Evolutionary conservation across 768 basidiomycete genomes (phyloP).

Genomic region (Boletales sp.): DNA sequence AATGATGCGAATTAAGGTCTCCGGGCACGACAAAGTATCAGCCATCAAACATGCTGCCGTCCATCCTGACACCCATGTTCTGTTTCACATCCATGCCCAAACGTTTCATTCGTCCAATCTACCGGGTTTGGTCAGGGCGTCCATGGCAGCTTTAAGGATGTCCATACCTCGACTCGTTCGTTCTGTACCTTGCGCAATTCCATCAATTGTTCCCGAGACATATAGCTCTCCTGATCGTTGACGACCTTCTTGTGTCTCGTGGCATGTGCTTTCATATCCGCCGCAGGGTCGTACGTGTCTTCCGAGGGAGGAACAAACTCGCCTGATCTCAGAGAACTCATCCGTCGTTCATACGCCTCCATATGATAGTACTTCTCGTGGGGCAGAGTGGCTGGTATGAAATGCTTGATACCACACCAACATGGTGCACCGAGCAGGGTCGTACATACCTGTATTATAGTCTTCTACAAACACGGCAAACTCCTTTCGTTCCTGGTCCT

Average conservation of each 20-base stretch:
- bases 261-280: slow-evolving; percentile 76
- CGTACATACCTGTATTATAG: slow-evolving; percentile 65
- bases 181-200: slow-evolving; percentile 82
- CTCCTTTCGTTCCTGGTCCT: slow-evolving; percentile 83
- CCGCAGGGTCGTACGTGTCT: slow-evolving; percentile 76
- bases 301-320: slow-evolving; percentile 72
- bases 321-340: slow-evolving; percentile 81
- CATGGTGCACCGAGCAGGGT: background rate
- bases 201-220: slow-evolving; percentile 74
- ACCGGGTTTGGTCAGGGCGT: background rate
- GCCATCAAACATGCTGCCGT: slow-evolving; percentile 59
- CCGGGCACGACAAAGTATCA: slow-evolving; percentile 2
- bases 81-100: slow-evolving; percentile 87
- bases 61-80: slow-evolving; percentile 86
- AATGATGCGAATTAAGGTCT: background rate
- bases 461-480: slow-evolving; percentile 82
- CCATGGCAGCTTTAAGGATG: background rate
- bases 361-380: slow-evolving; percentile 96
- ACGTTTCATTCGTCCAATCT: slow-evolving; percentile 81
- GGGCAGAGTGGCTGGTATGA: slow-evolving; percentile 71
- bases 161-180: slow-evolving; percentile 72
- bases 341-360: slow-evolving; percentile 77
- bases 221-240: slow-evolving; percentile 67
- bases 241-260: slow-evolving; percentile 66
- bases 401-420: background rate